These are phyloP conservation scores for Aspergillus udagawae DNA, from an alignment of 2,329 filamentous ascomycete genomes.

Conservation along the genomic window DNA sequence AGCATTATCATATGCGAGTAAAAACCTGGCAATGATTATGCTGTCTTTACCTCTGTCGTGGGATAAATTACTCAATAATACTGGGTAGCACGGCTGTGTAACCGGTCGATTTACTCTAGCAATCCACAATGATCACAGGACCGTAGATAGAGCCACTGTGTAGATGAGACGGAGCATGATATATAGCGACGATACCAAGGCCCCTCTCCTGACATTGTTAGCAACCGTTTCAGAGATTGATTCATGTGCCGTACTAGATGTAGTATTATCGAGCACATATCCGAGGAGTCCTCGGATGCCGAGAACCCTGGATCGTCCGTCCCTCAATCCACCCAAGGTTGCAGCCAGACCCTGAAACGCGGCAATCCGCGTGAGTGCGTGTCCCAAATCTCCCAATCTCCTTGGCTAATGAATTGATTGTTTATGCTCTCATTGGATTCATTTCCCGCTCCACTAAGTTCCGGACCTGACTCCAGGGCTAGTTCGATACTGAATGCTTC, in stretches of 20 bases:
- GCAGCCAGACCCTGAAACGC: conserved; percentile 21
- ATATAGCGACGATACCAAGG: neutral
- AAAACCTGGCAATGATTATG: neutral
- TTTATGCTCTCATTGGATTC: neutral
- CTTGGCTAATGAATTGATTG: neutral
- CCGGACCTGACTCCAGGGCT: no score
- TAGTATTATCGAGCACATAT: neutral
- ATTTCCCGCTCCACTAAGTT: neutral
- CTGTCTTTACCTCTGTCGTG: neutral
- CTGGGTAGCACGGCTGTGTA: neutral
- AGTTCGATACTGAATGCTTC: neutral
- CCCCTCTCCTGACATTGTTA: neutral
- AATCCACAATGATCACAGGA: neutral
- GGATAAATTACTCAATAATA: neutral
- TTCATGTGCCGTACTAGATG: neutral
- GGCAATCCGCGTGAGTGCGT: conserved; percentile 14
- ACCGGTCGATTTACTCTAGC: neutral
- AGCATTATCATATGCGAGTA: neutral
- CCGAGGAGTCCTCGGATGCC: conserved; percentile 7
- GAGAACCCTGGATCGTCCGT: neutral
- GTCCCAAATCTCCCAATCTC: neutral
- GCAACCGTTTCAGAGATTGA: neutral
- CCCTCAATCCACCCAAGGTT: conserved; percentile 1
- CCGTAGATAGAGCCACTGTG: neutral
- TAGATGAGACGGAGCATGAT: neutral